A percentile compares a stretch with the other conserved stretches of the same genome.
phyloP scores from a whole-genome alignment of 495 filamentous ascomycete genomes.

The Talaromyces thailandensis region DNA sequence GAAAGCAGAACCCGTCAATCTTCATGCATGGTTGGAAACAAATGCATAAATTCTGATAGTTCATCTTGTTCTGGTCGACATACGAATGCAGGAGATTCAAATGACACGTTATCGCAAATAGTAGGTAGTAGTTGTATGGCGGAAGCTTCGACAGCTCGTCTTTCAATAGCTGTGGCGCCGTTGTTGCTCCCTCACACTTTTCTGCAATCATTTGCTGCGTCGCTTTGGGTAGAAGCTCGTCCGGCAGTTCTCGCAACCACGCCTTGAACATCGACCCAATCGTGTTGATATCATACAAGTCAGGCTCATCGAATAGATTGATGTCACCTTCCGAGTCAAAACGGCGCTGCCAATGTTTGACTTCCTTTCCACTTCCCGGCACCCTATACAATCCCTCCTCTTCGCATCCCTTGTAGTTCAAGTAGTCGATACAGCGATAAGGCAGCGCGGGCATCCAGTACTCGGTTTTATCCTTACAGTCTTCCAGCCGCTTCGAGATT shows the following conservation, averaged over 20 bases:
- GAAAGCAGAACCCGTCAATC: conserved; percentile 83
- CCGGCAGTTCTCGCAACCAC: conserved; percentile 89
- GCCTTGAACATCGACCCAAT: conserved; percentile 87
- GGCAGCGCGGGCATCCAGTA: conserved; percentile 96
- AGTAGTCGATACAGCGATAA: conserved; percentile 86
- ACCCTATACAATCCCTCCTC: conserved; percentile 86
- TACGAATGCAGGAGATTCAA: conserved; percentile 79
- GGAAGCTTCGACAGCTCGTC: conserved; percentile 86
- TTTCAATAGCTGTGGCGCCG: conserved; percentile 69
- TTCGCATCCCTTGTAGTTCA: conserved; percentile 84
- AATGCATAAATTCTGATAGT: conserved; percentile 83
- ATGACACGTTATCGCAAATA: conserved; percentile 92
- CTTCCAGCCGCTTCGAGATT: conserved; percentile 75
- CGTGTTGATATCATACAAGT: conserved; percentile 90
- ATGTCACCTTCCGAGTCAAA: conserved; percentile 83
- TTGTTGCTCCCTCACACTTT: conserved; percentile 64
- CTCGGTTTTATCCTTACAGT: conserved; percentile 84
- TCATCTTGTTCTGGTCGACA: conserved; percentile 88
- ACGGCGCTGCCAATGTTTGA: conserved; percentile 78
- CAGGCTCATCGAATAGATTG: conserved; percentile 70
- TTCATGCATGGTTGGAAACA: conserved; percentile 94
- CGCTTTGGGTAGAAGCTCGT: conserved; percentile 77
- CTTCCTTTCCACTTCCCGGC: conserved; percentile 71
- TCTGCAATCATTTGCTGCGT: conserved; percentile 65
- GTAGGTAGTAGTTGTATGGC: conserved; percentile 90